Base-by-base conservation (phyloP, 208 protist genomes). In the Crithidia thermophila region DNA sequence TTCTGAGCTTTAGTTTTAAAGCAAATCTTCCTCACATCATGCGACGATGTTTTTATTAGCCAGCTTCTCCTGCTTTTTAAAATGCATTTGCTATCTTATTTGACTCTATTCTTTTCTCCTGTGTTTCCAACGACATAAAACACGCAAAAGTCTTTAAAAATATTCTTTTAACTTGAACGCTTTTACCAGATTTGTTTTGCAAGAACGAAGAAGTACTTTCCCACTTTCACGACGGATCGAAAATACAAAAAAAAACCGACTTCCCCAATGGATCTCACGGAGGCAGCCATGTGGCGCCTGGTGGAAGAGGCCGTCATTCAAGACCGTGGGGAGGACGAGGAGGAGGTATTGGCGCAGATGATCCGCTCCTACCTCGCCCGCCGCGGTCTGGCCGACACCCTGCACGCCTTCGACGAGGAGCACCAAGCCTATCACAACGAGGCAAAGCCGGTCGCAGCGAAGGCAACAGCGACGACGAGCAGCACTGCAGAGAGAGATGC, bases 221-320 rank as follows among this genome's bases (percentile, higher is more conserved):
- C 6, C 34, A 46, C 40, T 8, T 20, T 8, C 40, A 8, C 4
- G 40, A 8, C 4, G 14, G 6, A 8, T n/a, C 40, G 16, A 7
- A 46, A 18, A 23, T 20, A 33, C 18, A 42, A 3, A 55, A 33
- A 55, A 33, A 55, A 20, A 55, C 25, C 39, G 37, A 55, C 30
- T 13, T 16, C 21, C 40, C 28, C 14, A 43, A 67, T 69, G 55
- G 42, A 70, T 37, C 46, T 67, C 45, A 77, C 71, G 23, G 45
- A 68, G 53, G 56, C 30, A 2, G 64, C 58, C 36, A 77, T 66
- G 59, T 91, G 88, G 82, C 49, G 40, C 20, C 59, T 86, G 20
- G 76, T 94, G 46, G 88, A 94, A 72, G 83, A 90, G 63, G 85
- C 85, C 2, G 85, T 88, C 25, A 80, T 88, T 18, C 69, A 67